Conservation (phyloP, 441 rosid genomes). For the Jatropha podagrica region DNA sequence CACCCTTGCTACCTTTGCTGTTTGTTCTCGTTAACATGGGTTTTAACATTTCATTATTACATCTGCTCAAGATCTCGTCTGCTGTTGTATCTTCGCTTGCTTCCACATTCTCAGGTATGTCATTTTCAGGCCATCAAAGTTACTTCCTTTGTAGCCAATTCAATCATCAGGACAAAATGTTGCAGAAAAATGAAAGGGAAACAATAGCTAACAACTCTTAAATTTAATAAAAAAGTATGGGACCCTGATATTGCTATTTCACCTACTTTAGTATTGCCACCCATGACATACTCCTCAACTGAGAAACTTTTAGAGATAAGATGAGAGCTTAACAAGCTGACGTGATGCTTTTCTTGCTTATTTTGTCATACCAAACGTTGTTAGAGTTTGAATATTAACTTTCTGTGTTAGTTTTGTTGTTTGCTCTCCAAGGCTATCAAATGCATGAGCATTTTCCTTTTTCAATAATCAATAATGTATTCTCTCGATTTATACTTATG, state of each 20-base stretch:
- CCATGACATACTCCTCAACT: background rate
- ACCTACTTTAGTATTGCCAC: background rate
- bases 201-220: background rate
- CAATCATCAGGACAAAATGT: background rate
- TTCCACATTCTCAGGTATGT: conserved; percentile 81
- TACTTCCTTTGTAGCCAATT: background rate
- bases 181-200: background rate
- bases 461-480: background rate
- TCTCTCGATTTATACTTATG: background rate
- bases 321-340: background rate
- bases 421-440: background rate
- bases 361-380: background rate
- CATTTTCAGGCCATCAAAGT: background rate
- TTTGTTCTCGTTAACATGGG: conserved; percentile 86
- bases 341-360: background rate
- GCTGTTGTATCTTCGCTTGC: conserved; percentile 90
- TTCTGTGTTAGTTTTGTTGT: background rate
- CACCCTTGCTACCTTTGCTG: conserved; percentile 82
- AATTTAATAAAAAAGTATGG: background rate
- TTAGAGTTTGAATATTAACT: background rate
- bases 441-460: background rate
- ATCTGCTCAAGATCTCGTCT: conserved; percentile 88
- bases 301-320: background rate
- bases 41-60: conserved; percentile 79
- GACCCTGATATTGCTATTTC: background rate